These are phyloP conservation scores for Phytophthora kernoviae DNA, from an alignment of 352 stramenopile genomes.

Conservation along the genomic window DNA sequence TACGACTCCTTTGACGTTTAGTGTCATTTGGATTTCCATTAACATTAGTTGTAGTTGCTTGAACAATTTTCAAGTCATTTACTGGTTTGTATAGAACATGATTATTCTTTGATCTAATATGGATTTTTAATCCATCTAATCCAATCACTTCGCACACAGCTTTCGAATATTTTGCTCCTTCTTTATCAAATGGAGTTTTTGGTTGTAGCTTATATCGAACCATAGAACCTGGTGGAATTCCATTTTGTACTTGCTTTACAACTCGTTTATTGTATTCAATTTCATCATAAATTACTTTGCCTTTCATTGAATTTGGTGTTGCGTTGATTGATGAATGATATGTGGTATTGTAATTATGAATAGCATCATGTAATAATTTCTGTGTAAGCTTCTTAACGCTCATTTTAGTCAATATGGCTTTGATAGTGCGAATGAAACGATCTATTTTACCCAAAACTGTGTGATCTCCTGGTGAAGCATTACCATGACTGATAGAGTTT, in stretches of 20 bases:
- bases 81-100: too few relatives aligned
- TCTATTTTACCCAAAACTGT: constrained; percentile 29
- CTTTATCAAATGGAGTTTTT: constrained; percentile 21
- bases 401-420: constrained; percentile 19
- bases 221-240: constrained; percentile 2
- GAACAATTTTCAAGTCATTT: constrained; percentile 29
- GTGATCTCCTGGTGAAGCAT: constrained; percentile 26
- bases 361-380: constrained; percentile 7
- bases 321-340: constrained; percentile 20
- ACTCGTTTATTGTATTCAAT: constrained; percentile 15
- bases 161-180: constrained; percentile 17
- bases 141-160: constrained; percentile 18
- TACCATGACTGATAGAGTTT: constrained; percentile 23
- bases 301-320: constrained; percentile 23
- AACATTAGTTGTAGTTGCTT: constrained; percentile 14
- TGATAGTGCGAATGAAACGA: constrained; percentile 32
- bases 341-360: constrained; percentile 24
- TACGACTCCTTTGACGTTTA: too few relatives aligned
- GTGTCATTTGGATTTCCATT: constrained; percentile 20
- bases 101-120: constrained; percentile 35
- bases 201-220: constrained; percentile 18
- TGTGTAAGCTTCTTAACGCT: constrained; percentile 16
- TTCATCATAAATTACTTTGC: constrained; percentile 13
- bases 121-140: constrained; percentile 24
- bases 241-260: constrained; percentile 10